Conservation (phyloP, 2,329 filamentous ascomycete species). For the Emericellopsis cladophorae region DNA sequence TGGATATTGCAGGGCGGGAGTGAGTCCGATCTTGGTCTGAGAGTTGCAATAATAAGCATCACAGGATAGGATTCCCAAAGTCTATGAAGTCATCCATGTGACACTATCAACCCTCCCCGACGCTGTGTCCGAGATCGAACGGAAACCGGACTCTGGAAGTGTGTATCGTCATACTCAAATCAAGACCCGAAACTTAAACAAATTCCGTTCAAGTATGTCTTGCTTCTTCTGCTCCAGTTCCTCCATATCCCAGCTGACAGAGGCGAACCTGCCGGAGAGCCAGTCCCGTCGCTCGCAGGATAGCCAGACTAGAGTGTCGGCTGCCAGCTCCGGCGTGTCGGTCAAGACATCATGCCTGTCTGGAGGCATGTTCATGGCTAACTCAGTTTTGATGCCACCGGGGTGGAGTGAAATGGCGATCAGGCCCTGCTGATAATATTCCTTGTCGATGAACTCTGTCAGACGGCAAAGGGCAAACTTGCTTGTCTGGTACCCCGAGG, state of each 20-base stretch:
- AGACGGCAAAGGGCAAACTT: constrained; percentile 37
- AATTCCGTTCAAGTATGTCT: constrained; percentile 13
- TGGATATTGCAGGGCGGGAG: too few relatives aligned
- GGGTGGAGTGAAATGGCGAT: constrained; percentile 26
- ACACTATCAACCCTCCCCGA: too few relatives aligned
- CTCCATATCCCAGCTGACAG: constrained; percentile 16
- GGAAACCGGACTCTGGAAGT: background rate
- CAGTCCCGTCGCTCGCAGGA: constrained; percentile 18
- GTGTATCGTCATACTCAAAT: background rate
- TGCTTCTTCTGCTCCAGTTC: constrained; percentile 16
- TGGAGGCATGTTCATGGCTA: constrained; percentile 8
- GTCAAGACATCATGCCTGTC: constrained; percentile 5
- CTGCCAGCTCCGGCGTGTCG: constrained; percentile 9
- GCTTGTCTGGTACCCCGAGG: constrained; percentile 26
- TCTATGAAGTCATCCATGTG: too few relatives aligned
- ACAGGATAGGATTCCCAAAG: too few relatives aligned
- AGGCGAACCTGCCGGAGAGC: constrained; percentile 17
- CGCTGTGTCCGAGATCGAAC: background rate
- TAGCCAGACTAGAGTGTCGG: constrained; percentile 14
- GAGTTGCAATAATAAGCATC: too few relatives aligned
- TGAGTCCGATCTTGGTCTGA: too few relatives aligned
- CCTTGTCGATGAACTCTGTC: constrained; percentile 31
- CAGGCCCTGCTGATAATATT: constrained; percentile 29
- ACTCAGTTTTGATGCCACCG: constrained; percentile 22
- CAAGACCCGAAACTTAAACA: constrained; percentile 11